phyloP scores from a whole-genome alignment of 148 eudicot genomes.

The Camellia granthamiana region DNA sequence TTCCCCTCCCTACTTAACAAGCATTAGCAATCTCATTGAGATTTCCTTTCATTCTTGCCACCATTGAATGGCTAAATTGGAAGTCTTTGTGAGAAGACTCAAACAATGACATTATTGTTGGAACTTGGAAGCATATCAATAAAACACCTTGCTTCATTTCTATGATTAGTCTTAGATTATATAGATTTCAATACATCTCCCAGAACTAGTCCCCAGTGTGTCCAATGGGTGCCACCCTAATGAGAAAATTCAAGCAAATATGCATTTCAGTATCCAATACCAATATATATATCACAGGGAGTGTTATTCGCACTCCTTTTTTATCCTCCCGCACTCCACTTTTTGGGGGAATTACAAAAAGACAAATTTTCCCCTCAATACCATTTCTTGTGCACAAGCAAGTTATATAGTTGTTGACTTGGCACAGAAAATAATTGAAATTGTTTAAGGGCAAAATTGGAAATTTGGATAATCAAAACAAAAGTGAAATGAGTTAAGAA shows the following conservation, averaged over 20 bases:
- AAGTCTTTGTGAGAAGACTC: not conserved
- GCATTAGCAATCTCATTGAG: not conserved
- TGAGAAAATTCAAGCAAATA: conserved; percentile 22
- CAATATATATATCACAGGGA: too few species aligned
- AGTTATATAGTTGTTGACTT: too few species aligned
- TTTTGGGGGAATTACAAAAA: too few species aligned
- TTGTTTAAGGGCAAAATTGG: too few species aligned
- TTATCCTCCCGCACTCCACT: too few species aligned
- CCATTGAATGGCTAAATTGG: not conserved
- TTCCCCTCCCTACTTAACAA: not conserved
- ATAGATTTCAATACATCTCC: conserved; percentile 77
- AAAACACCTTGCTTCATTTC: not conserved
- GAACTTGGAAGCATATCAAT: conserved; percentile 5
- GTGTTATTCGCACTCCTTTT: too few species aligned
- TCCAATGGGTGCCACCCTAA: conserved; percentile 97
- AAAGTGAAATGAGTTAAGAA: too few species aligned
- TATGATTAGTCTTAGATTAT: conserved; percentile 14
- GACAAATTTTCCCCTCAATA: too few species aligned
- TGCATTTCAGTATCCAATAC: not conserved
- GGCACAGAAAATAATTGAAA: too few species aligned
- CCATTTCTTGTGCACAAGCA: too few species aligned
- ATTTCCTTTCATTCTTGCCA: not conserved
- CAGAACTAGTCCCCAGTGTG: conserved; percentile 88
- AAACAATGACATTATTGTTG: not conserved
- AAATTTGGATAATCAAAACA: too few species aligned